Conservation (phyloP, 176 grass and related monocot species). For the Dactylis glomerata region DNA sequence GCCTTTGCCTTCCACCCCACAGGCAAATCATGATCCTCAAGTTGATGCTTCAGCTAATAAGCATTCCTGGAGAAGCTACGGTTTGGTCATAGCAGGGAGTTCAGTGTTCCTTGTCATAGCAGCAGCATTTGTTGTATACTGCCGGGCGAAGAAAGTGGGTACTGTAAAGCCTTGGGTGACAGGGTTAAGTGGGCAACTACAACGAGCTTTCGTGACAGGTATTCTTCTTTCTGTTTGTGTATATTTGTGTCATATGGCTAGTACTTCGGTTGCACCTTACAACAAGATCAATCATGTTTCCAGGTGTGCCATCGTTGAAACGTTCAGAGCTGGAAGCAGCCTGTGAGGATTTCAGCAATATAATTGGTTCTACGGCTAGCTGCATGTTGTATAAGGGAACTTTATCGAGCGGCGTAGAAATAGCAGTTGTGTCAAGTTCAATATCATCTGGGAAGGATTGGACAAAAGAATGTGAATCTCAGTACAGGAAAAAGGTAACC, state of each 20-base stretch:
- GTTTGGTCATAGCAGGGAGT: slow-evolving; percentile 29
- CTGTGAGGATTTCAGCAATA: slow-evolving; percentile 84
- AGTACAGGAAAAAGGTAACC: slow-evolving; percentile 76
- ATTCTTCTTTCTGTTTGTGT: slow-evolving; percentile 1
- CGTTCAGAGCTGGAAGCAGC: slow-evolving; percentile 60
- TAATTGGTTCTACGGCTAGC: slow-evolving; percentile 49
- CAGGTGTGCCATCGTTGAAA: slow-evolving; percentile 68
- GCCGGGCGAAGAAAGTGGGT: slow-evolving; percentile 45
- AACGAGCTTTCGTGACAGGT: slow-evolving; percentile 73
- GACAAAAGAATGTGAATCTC: slow-evolving; percentile 73
- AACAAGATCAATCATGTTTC: slow-evolving; percentile 15
- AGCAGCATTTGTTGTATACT: slow-evolving; percentile 34
- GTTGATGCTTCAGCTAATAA: slow-evolving; percentile 2
- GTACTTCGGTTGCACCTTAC: slow-evolving; percentile 18
- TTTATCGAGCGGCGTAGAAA: slow-evolving; percentile 80
- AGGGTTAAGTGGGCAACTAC: slow-evolving; percentile 75
- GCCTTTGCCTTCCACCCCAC: slow-evolving; percentile 20
- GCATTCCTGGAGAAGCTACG: slow-evolving; percentile 10
- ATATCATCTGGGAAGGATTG: slow-evolving; percentile 46
- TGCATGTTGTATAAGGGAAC: slow-evolving; percentile 77
- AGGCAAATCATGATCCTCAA: background rate
- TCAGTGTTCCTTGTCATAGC: slow-evolving; percentile 33
- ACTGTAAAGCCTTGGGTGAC: slow-evolving; percentile 68
- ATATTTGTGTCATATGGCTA: background rate
- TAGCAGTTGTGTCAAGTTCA: slow-evolving; percentile 54